A percentile compares a stretch with the other conserved stretches of the same genome.
Evolutionary conservation across 1,284 basidiomycete species (phyloP).

Genomic region (Cutaneotrichosporon mucoides): DNA sequence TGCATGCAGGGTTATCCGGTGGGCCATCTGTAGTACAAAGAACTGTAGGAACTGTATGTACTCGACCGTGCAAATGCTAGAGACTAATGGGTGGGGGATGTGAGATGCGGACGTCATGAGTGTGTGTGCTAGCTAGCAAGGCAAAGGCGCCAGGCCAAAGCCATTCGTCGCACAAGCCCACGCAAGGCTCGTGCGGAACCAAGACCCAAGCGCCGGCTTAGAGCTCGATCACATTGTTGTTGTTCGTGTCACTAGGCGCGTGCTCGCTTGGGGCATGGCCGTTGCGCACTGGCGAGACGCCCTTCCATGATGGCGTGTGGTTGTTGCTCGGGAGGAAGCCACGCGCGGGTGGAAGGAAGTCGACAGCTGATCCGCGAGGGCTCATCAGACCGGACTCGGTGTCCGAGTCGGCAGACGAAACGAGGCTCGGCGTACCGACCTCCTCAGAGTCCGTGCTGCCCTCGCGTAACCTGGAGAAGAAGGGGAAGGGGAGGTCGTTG

Average conservation of each 20-base stretch:
- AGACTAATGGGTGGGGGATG: not conserved
- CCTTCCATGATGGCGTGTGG: slow-evolving; percentile 1
- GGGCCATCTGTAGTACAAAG: slow-evolving; percentile 3
- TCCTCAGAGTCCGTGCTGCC: slow-evolving; percentile 15
- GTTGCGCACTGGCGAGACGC: not conserved
- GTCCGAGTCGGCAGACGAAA: slow-evolving; percentile 22
- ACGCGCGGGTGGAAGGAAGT: slow-evolving; percentile 1
- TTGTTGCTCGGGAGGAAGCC: not conserved
- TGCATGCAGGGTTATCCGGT: slow-evolving; percentile 7
- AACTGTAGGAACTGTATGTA: not conserved
- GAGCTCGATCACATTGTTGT: not conserved
- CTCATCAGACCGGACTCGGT: slow-evolving; percentile 18
- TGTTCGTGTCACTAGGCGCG: too few species aligned
- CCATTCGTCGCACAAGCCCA: too few species aligned
- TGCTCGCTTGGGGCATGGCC: not conserved
- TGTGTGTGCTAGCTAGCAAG: too few species aligned
- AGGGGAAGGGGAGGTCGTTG: not conserved
- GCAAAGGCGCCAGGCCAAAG: not conserved
- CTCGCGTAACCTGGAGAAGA: slow-evolving; percentile 13
- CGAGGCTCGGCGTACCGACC: slow-evolving; percentile 24
- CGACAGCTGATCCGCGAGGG: slow-evolving; percentile 17
- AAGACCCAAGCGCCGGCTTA: not conserved
- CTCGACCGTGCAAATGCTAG: slow-evolving; percentile 6
- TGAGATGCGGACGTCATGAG: not conserved
- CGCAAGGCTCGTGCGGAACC: too few species aligned